These are phyloP conservation scores for Zalerion maritima DNA, from an alignment of 495 filamentous ascomycete genomes.

Conservation along the genomic window DNA sequence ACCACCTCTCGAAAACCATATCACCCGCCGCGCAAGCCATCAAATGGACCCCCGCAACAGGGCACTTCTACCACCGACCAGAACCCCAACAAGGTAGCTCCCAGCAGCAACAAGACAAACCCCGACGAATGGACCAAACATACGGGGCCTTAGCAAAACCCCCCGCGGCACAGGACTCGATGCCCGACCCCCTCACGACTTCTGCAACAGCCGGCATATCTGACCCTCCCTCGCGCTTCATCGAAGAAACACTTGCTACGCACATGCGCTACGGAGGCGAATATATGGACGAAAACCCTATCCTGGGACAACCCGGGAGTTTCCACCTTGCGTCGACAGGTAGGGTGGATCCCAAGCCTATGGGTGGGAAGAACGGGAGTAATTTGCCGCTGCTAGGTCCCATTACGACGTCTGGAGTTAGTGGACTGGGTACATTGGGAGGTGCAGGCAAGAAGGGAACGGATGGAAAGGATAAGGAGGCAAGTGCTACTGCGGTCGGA, in stretches of 20 bases:
- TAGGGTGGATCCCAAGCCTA: conserved; percentile 26
- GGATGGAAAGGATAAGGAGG: conserved; percentile 22
- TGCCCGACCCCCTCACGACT: conserved; percentile 10
- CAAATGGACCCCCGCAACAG: too few species aligned
- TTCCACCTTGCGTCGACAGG: conserved; percentile 59
- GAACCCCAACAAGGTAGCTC: too few species aligned
- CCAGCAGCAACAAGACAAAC: too few species aligned
- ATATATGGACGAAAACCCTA: conserved; percentile 83
- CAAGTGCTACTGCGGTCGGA: neutral
- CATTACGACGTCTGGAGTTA: too few species aligned
- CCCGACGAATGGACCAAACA: conserved; percentile 10
- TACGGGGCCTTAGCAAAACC: too few species aligned
- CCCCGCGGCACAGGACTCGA: conserved; percentile 4
- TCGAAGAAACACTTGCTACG: conserved; percentile 54
- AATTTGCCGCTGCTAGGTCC: too few species aligned
- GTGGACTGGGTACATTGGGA: conserved; percentile 1
- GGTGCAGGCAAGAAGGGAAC: conserved; percentile 15
- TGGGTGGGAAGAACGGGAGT: too few species aligned
- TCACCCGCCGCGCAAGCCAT: conserved; percentile 32
- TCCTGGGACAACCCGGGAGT: conserved; percentile 73
- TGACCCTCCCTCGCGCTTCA: conserved; percentile 33
- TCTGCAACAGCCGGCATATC: conserved; percentile 19
- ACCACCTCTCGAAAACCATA: conserved; percentile 54
- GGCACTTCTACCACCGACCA: too few species aligned
- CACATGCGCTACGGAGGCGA: conserved; percentile 54